phyloP scores from a whole-genome alignment of 805 yeast genomes.

The Torulaspora franciscae region DNA sequence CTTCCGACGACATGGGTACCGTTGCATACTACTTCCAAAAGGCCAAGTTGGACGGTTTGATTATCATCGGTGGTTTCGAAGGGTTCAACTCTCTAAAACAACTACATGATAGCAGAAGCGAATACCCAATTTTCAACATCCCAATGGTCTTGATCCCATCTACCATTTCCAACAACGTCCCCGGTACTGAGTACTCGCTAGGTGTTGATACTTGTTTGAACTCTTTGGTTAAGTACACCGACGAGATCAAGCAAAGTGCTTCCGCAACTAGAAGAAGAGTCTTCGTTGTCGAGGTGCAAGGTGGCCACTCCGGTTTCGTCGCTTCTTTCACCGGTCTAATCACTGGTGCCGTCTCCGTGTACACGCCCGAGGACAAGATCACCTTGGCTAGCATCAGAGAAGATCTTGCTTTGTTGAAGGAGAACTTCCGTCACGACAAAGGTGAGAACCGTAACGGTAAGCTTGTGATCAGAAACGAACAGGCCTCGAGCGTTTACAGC shows the following conservation, averaged over 20 bases:
- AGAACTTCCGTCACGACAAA: constrained; percentile 62
- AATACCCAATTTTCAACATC: constrained; percentile 87
- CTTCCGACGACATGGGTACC: constrained; percentile 79
- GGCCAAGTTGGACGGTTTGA: constrained; percentile 78
- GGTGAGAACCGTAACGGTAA: constrained; percentile 85
- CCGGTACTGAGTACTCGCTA: constrained; percentile 95
- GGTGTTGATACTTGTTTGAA: constrained; percentile 97
- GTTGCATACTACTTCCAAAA: constrained; percentile 92
- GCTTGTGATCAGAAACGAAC: constrained; percentile 75
- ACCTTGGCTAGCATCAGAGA: constrained; percentile 61
- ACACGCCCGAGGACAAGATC: constrained; percentile 83
- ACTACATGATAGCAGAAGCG: constrained; percentile 66
- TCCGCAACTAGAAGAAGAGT: constrained; percentile 91
- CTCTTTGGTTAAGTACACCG: constrained; percentile 86
- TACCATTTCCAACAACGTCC: constrained; percentile 94
- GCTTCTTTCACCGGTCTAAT: constrained; percentile 82
- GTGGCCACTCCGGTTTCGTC: constrained; percentile 92
- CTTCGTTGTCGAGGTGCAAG: constrained; percentile 96
- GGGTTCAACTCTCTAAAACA: constrained; percentile 85
- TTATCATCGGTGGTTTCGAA: constrained; percentile 94
- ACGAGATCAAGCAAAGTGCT: constrained; percentile 90
- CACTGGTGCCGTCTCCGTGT: constrained; percentile 87
- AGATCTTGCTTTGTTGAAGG: constrained; percentile 67
- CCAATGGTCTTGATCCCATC: constrained; percentile 95
- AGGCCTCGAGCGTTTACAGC: constrained; percentile 75